Base-by-base conservation (phyloP, 257 asterid species). In the Haberlea rhodopensis region DNA sequence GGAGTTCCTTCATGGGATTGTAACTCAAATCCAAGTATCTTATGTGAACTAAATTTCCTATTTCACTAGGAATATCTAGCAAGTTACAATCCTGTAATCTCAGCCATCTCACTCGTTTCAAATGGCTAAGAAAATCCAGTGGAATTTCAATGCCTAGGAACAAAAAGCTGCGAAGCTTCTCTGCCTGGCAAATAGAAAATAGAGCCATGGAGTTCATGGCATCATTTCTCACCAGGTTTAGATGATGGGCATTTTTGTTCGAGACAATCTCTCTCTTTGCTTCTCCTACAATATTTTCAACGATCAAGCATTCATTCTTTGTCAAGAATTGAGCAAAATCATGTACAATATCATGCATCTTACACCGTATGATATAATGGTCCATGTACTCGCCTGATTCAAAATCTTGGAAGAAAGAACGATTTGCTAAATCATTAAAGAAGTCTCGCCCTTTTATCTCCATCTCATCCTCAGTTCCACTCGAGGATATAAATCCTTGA, bases 261-360 rank as follows among this genome's bases (percentile, higher is more conserved):
- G n/a, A n/a, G n/a, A n/a, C n/a, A n/a, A n/a, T n/a, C n/a, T n/a
- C n/a, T n/a, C n/a, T n/a, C n/a, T n/a, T n/a, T n/a, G n/a, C n/a
- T n/a, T n/a, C n/a, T n/a, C n/a, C n/a, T n/a, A n/a, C n/a, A n/a
- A 21, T 10, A 16, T 11, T 22, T 32, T 11, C 34, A 57, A 22
- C 29, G 22, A 53, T 67, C 22, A 56, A 57, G 56, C 65, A 45
- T 26, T 57, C 72, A 57, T 20, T 45, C 45, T 8, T 57, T 11
- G 65, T 26, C 11, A 67, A 64, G 37, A 13, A 25, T 23, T 25
- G 60, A 9, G 78, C 78, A 4, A 72, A 69, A 29, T 68, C 70
- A 60, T 68, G 81, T 57, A 72, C 78, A 43, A 77, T 45, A 64
- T 73, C 81, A 40, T 78, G 79, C 76, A 78, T 68, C n/a, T 67